These are phyloP conservation scores for Fusarium mangiferae DNA, from an alignment of 2,329 filamentous ascomycete species.

Conservation along the genomic window DNA sequence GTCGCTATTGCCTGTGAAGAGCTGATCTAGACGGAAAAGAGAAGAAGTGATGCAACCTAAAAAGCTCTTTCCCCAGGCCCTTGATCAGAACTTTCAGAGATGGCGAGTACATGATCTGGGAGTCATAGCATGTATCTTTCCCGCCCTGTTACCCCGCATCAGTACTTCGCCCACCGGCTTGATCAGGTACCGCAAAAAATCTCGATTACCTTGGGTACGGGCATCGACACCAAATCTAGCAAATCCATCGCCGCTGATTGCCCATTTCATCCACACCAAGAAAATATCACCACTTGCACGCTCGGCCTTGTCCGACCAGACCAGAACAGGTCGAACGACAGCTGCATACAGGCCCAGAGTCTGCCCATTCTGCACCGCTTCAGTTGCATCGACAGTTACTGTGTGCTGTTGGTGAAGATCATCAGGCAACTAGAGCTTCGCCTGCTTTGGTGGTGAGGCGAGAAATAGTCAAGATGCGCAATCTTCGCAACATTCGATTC, in stretches of 20 bases:
- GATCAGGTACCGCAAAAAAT: slow-evolving; percentile 41
- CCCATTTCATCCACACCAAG: slow-evolving; percentile 41
- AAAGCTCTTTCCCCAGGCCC: slow-evolving; percentile 7
- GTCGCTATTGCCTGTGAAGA: slow-evolving; percentile 25
- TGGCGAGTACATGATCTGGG: slow-evolving; percentile 20
- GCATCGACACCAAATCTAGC: slow-evolving; percentile 40
- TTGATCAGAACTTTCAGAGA: slow-evolving; percentile 35
- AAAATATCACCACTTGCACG: slow-evolving; percentile 24
- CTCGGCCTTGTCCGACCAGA: slow-evolving; percentile 37
- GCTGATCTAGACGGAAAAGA: slow-evolving; percentile 26
- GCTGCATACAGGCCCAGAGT: slow-evolving; percentile 33
- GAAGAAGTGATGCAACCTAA: slow-evolving; percentile 27
- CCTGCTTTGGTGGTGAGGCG: background rate
- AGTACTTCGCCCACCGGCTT: slow-evolving; percentile 30
- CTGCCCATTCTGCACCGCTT: slow-evolving; percentile 25
- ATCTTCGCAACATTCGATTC: slow-evolving; percentile 82
- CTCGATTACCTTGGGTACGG: slow-evolving; percentile 31
- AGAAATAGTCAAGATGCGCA: slow-evolving; percentile 75
- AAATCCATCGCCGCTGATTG: slow-evolving; percentile 36
- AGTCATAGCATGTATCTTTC: slow-evolving; percentile 21
- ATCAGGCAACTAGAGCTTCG: slow-evolving; percentile 1
- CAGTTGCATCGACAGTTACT: background rate
- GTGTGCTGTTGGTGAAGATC: background rate
- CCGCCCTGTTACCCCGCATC: background rate
- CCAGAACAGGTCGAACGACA: slow-evolving; percentile 41